A percentile compares a stretch with the other conserved stretches of the same genome.
Evolutionary conservation across 495 filamentous ascomycete genomes (phyloP).

Genomic region (Ascodesmis nigricans): DNA sequence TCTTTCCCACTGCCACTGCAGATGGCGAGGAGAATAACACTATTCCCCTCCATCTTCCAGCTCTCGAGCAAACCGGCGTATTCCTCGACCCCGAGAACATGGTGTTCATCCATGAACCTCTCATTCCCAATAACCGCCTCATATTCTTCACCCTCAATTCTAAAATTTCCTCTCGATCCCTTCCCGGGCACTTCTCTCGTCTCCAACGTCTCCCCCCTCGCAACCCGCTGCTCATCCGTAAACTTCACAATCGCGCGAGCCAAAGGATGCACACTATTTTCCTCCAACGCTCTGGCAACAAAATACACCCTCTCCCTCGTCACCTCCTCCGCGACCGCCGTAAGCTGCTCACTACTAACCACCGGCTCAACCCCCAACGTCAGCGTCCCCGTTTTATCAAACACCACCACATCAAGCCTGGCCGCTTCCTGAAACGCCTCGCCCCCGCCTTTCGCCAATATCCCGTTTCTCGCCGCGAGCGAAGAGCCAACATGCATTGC

Average conservation of each 20-base stretch:
- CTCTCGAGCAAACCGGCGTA: conserved; percentile 30
- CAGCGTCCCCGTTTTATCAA: conserved; percentile 90
- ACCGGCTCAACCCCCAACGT: conserved; percentile 64
- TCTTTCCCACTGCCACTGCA: conserved; percentile 18
- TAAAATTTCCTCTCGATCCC: conserved; percentile 53
- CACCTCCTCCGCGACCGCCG: conserved; percentile 24
- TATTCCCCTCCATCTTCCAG: conserved; percentile 54
- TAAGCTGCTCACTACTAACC: conserved; percentile 47
- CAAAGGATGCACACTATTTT: conserved; percentile 69
- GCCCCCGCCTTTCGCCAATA: conserved; percentile 84
- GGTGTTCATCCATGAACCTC: conserved; percentile 35
- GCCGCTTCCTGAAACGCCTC: conserved; percentile 92
- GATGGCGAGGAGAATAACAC: conserved; percentile 45
- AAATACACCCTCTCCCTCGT: conserved; percentile 22
- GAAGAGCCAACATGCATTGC: conserved; percentile 83
- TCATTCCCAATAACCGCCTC: conserved; percentile 75
- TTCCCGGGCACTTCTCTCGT: conserved; percentile 61
- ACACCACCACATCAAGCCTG: conserved; percentile 63
- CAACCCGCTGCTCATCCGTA: conserved; percentile 29
- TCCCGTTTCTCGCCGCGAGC: conserved; percentile 67
- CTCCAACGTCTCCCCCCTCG: conserved; percentile 25
- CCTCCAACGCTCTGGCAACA: conserved; percentile 46
- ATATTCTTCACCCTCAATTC: conserved; percentile 24
- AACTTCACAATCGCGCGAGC: conserved; percentile 58
- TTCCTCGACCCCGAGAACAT: conserved; percentile 16